Evolutionary conservation across 1,284 basidiomycete genomes (phyloP).

Genomic region (Singerocomus rubriflavus): DNA sequence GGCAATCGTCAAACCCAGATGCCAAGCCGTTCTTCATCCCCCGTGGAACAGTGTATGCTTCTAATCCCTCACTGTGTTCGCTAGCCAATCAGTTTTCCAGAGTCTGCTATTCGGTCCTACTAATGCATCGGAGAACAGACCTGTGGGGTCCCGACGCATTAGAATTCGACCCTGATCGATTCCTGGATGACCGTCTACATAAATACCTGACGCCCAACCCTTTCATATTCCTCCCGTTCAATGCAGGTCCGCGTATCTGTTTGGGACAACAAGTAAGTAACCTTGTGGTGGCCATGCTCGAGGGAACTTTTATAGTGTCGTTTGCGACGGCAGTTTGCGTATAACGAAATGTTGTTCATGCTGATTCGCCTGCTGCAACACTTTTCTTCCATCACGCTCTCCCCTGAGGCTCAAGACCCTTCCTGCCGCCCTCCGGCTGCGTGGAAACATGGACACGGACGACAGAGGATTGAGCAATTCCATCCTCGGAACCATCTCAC

Average conservation of each 20-base stretch:
- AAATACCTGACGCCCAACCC: slow-evolving; percentile 34
- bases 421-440: slow-evolving; percentile 42
- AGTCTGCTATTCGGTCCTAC: slow-evolving; percentile 49
- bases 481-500: not conserved
- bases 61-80: not conserved
- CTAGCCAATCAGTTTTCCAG: slow-evolving; percentile 28
- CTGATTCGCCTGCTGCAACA: slow-evolving; percentile 61
- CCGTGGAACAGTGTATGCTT: slow-evolving; percentile 44
- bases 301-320: not conserved
- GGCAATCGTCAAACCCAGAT: slow-evolving; percentile 41
- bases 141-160: slow-evolving; percentile 63
- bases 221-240: slow-evolving; percentile 50
- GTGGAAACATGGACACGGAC: slow-evolving; percentile 42
- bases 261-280: slow-evolving; percentile 37
- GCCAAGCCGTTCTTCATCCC: slow-evolving; percentile 54
- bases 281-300: not conserved
- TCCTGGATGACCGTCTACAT: slow-evolving; percentile 39
- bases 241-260: slow-evolving; percentile 49
- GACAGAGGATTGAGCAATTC: slow-evolving; percentile 43
- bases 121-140: slow-evolving; percentile 62
- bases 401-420: slow-evolving; percentile 43
- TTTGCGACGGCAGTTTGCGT: slow-evolving; percentile 50
- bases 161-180: slow-evolving; percentile 49
- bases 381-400: slow-evolving; percentile 49
- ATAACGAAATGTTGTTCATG: slow-evolving; percentile 68